These are phyloP conservation scores for Paecilomyces variotii DNA, from an alignment of 2,329 filamentous ascomycete genomes.

Conservation along the genomic window DNA sequence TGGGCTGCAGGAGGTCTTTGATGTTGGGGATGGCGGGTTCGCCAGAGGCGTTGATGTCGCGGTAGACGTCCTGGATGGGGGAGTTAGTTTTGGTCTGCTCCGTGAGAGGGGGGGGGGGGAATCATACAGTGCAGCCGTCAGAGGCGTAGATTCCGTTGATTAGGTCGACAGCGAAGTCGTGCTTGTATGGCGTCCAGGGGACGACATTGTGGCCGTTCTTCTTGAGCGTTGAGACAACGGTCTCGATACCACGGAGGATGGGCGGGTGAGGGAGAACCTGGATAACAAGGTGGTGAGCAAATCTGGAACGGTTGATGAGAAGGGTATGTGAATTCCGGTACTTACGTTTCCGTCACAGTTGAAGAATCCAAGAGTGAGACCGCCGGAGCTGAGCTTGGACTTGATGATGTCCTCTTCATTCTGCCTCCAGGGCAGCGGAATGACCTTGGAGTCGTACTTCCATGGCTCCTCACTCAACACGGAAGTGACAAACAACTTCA, in stretches of 20 bases:
- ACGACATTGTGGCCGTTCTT: constrained; percentile 21
- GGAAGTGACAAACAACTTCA: constrained; percentile 21
- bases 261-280: constrained; percentile 31
- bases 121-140: constrained; percentile 20
- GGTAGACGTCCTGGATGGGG: constrained; percentile 17
- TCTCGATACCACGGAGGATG: constrained; percentile 23
- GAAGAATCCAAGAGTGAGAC: constrained; percentile 3
- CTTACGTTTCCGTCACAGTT: constrained; percentile 1
- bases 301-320: neutral
- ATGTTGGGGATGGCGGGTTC: constrained; percentile 33
- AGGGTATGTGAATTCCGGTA: neutral
- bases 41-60: constrained; percentile 20
- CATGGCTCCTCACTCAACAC: constrained; percentile 29
- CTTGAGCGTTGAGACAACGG: constrained; percentile 16
- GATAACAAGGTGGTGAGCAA: neutral
- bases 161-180: constrained; percentile 17
- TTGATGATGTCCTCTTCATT: constrained; percentile 2
- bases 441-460: constrained; percentile 27
- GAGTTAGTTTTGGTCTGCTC: neutral
- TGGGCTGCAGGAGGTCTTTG: constrained; percentile 16
- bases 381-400: constrained; percentile 1
- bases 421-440: constrained; percentile 29
- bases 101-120: neutral
- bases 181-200: constrained; percentile 24
- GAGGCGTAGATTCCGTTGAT: constrained; percentile 18